A percentile compares a stretch with the other conserved stretches of the same genome.
These are phyloP conservation scores for Calonectria pseudoturangicola DNA, from an alignment of 2,329 filamentous ascomycete species.

Conservation along the genomic window DNA sequence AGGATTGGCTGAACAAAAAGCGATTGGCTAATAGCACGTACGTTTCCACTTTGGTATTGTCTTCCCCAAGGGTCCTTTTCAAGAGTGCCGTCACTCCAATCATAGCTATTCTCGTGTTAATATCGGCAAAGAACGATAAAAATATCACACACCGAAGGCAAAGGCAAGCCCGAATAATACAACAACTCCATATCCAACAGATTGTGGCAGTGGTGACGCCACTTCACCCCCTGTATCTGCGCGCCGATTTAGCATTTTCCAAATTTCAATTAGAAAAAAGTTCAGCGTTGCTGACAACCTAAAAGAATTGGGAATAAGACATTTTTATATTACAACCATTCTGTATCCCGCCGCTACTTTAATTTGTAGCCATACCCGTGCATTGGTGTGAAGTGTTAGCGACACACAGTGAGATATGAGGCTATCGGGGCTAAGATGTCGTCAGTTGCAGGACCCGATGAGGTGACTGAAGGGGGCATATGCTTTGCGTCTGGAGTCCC, in stretches of 20 bases:
- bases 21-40: not conserved
- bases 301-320: conserved; percentile 5
- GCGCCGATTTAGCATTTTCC: conserved; percentile 25
- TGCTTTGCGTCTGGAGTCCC: conserved; percentile 10
- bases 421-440: conserved; percentile 37
- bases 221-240: conserved; percentile 26
- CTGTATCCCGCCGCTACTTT: not conserved
- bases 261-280: not conserved
- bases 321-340: not conserved
- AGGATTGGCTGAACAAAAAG: not conserved
- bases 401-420: conserved; percentile 34
- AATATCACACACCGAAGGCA: conserved; percentile 77
- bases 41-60: conserved; percentile 42
- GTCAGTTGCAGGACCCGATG: conserved; percentile 30
- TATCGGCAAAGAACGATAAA: not conserved
- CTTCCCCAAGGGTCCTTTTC: conserved; percentile 41
- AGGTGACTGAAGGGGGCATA: conserved; percentile 30
- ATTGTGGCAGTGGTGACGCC: conserved; percentile 37
- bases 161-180: conserved; percentile 83
- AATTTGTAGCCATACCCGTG: not conserved
- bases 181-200: conserved; percentile 83
- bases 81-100: conserved; percentile 37
- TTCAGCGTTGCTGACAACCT: not conserved
- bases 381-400: not conserved
- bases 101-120: conserved; percentile 32